Percentiles rank a stretch among this genome's conserved stretches.
phyloP scores from a whole-genome alignment of 306 rosid genomes.

The Lathyrus aphaca region DNA sequence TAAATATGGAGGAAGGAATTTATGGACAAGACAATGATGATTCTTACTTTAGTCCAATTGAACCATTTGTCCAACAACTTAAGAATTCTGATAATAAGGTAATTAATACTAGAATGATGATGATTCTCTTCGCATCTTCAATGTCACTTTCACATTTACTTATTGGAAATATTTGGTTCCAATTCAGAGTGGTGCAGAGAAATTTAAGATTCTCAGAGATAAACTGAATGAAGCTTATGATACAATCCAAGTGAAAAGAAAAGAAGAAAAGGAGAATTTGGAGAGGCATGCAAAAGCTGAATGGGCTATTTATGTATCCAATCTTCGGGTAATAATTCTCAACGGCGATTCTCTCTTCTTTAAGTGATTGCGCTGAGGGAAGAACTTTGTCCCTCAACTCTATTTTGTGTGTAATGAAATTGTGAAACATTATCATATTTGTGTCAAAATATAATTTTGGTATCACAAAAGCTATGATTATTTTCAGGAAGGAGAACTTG shows the following conservation, averaged over 20 bases:
- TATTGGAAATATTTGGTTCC: constrained; percentile 5
- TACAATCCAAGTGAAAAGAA: constrained; percentile 45
- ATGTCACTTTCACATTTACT: not conserved
- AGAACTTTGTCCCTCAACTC: too few relatives aligned
- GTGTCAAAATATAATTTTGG: not conserved
- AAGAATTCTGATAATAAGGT: constrained; percentile 50
- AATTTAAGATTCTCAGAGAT: constrained; percentile 42
- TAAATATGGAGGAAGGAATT: constrained; percentile 49
- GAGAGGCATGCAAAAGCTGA: constrained; percentile 64
- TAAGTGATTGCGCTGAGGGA: too few relatives aligned
- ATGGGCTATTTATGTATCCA: constrained; percentile 60
- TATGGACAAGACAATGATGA: constrained; percentile 42
- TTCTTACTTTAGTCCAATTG: constrained; percentile 46
- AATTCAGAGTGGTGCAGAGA: constrained; percentile 54
- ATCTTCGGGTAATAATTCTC: constrained; percentile 44
- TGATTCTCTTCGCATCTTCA: not conserved
- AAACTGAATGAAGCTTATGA: constrained; percentile 52
- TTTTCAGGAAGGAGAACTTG: constrained; percentile 57
- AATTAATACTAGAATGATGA: constrained; percentile 22
- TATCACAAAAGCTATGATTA: not conserved
- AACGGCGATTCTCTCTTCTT: too few relatives aligned
- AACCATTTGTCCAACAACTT: constrained; percentile 44
- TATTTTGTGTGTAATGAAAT: too few relatives aligned
- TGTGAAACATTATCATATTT: too few relatives aligned
- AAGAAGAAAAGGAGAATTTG: constrained; percentile 51